A percentile compares a stretch with the other conserved stretches of the same genome.
Conservation (phyloP, 768 basidiomycete genomes). For the Suillus americanus region DNA sequence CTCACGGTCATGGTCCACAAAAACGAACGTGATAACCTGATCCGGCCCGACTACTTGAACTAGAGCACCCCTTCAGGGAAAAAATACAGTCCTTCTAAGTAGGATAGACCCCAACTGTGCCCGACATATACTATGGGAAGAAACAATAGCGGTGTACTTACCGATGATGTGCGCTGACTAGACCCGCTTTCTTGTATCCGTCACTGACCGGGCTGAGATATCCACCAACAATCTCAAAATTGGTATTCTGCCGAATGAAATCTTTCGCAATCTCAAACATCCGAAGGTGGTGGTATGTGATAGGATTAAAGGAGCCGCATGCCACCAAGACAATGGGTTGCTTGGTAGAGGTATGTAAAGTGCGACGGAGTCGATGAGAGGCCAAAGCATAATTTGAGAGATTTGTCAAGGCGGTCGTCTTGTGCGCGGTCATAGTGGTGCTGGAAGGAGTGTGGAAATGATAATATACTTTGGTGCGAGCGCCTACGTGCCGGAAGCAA, state of each 20-base stretch:
- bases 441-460: constrained; percentile 9
- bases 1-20: not conserved
- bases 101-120: not conserved
- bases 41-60: not conserved
- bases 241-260: constrained; percentile 86
- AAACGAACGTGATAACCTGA: not conserved
- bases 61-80: not conserved
- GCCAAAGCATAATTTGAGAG: constrained; percentile 70
- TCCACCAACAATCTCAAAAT: constrained; percentile 92
- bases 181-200: constrained; percentile 93
- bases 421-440: constrained; percentile 28
- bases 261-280: constrained; percentile 99
- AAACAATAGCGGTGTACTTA: constrained; percentile 40
- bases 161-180: constrained; percentile 87
- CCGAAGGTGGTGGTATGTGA: constrained; percentile 93
- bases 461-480: constrained; percentile 6
- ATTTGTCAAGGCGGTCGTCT: constrained; percentile 47
- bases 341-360: constrained; percentile 61
- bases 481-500: not conserved
- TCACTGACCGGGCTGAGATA: constrained; percentile 97
- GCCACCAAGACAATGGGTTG: constrained; percentile 93
- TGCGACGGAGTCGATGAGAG: constrained; percentile 57
- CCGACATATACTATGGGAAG: not conserved
- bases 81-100: not conserved
- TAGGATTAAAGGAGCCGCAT: constrained; percentile 96